Evolutionary conservation across 2,329 filamentous ascomycete species (phyloP).

Genomic region (Penicillium sclerotiorum): DNA sequence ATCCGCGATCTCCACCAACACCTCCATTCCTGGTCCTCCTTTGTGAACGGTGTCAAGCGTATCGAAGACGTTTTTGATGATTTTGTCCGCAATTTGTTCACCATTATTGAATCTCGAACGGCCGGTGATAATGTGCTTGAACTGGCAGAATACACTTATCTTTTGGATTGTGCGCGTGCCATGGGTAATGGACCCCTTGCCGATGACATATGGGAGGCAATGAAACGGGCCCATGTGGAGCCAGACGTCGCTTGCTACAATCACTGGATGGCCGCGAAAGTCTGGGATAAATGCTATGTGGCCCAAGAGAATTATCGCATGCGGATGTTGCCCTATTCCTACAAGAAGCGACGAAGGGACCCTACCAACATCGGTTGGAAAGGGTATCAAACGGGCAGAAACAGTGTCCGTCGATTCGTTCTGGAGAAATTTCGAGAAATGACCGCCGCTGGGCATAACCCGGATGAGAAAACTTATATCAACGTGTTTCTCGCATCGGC

Average conservation of each 20-base stretch:
- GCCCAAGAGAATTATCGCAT: constrained; percentile 44
- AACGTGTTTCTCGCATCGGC: constrained; percentile 56
- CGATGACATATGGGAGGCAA: constrained; percentile 49
- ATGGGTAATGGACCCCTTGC: constrained; percentile 51
- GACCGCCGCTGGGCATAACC: constrained; percentile 44
- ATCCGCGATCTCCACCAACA: constrained; percentile 52
- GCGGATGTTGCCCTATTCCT: constrained; percentile 36
- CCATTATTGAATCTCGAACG: constrained; percentile 43
- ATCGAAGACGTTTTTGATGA: constrained; percentile 42
- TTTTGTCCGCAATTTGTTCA: constrained; percentile 41
- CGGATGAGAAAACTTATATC: constrained; percentile 57
- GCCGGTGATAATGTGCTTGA: constrained; percentile 41
- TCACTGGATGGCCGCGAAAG: constrained; percentile 53
- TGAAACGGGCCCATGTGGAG: constrained; percentile 32
- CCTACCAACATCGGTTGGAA: constrained; percentile 25
- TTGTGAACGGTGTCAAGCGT: constrained; percentile 46
- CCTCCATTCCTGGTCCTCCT: constrained; percentile 52
- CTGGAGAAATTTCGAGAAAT: constrained; percentile 52
- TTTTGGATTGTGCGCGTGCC: constrained; percentile 55
- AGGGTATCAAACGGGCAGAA: constrained; percentile 33
- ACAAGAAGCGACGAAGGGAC: constrained; percentile 30
- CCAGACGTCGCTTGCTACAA: constrained; percentile 53
- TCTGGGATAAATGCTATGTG: constrained; percentile 50
- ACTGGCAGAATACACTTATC: constrained; percentile 54
- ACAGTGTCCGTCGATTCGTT: constrained; percentile 40